Conservation (phyloP, 305 asterid genomes). For the Stenogyne calaminthoides region DNA sequence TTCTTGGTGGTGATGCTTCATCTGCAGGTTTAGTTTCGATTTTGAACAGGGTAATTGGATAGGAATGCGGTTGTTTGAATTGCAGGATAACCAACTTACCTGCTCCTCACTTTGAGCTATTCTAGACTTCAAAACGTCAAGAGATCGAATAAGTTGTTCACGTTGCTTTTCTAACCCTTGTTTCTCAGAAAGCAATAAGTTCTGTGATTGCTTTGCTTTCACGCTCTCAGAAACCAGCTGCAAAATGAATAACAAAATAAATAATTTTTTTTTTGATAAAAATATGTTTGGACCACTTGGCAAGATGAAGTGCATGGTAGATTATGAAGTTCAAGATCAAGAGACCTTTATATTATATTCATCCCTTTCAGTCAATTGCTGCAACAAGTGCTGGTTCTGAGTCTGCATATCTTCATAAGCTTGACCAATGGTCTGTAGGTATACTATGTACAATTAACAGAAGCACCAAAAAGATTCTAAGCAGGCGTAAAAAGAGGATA, state of each 20-base stretch:
- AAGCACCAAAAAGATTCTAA: constrained; percentile 19
- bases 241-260: constrained; percentile 29
- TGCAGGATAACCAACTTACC: constrained; percentile 43
- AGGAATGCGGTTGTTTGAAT: constrained; percentile 6
- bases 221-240: constrained; percentile 97
- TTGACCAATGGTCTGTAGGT: constrained; percentile 85
- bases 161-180: constrained; percentile 63
- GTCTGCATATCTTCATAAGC: constrained; percentile 96
- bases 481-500: constrained; percentile 16
- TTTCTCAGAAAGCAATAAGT: constrained; percentile 64
- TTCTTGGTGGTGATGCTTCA: constrained; percentile 63
- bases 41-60: constrained; percentile 30
- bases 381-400: constrained; percentile 84
- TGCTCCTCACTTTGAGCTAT: constrained; percentile 76
- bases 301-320: constrained; percentile 21
- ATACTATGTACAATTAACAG: constrained; percentile 19
- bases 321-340: constrained; percentile 45
- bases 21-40: constrained; percentile 52
- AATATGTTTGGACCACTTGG: constrained; percentile 15
- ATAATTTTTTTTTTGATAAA: constrained; percentile 5
- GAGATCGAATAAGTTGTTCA: constrained; percentile 58
- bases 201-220: constrained; percentile 87
- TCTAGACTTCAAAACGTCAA: constrained; percentile 64
- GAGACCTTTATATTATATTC: constrained; percentile 82
- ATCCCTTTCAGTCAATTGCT: constrained; percentile 79